Percentiles rank a stretch among this genome's conserved stretches.
Conservation (phyloP, 2,329 filamentous ascomycete genomes). For the Aureobasidium sp. region DNA sequence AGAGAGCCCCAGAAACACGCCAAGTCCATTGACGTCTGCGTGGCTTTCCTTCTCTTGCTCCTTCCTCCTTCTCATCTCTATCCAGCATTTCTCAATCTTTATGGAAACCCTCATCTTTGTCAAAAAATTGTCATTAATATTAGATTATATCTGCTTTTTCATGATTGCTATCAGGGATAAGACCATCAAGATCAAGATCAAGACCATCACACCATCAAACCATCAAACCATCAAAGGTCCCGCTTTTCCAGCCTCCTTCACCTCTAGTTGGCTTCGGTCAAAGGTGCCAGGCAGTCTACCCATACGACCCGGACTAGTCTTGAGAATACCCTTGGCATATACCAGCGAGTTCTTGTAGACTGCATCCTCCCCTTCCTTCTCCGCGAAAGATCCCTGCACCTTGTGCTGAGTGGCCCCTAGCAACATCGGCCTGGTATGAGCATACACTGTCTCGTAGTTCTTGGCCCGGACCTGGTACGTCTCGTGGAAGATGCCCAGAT, state of each 20-base stretch:
- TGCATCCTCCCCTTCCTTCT: constrained; percentile 17
- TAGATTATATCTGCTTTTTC: background rate
- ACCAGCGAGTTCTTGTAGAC: constrained; percentile 28
- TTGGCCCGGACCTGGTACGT: constrained; percentile 41
- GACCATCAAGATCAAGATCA: too few relatives aligned
- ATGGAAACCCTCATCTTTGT: background rate
- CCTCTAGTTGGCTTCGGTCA: background rate
- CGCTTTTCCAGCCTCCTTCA: background rate
- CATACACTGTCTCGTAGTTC: constrained; percentile 48
- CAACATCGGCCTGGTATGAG: constrained; percentile 32
- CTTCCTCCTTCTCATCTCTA: background rate
- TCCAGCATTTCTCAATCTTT: background rate
- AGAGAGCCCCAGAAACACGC: background rate
- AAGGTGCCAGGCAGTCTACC: constrained; percentile 10
- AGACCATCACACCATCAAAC: background rate
- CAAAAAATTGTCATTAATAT: background rate
- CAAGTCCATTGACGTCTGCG: constrained; percentile 4
- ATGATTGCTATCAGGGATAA: background rate
- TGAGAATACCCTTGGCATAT: constrained; percentile 30
- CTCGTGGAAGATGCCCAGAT: constrained; percentile 51
- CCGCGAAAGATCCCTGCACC: constrained; percentile 21
- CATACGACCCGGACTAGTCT: constrained; percentile 30
- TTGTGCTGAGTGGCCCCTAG: constrained; percentile 26
- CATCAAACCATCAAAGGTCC: background rate
- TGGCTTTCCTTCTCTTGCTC: background rate